Evolutionary conservation across 805 yeast species (phyloP).

Genomic region (Sugiyamaella marilandica): DNA sequence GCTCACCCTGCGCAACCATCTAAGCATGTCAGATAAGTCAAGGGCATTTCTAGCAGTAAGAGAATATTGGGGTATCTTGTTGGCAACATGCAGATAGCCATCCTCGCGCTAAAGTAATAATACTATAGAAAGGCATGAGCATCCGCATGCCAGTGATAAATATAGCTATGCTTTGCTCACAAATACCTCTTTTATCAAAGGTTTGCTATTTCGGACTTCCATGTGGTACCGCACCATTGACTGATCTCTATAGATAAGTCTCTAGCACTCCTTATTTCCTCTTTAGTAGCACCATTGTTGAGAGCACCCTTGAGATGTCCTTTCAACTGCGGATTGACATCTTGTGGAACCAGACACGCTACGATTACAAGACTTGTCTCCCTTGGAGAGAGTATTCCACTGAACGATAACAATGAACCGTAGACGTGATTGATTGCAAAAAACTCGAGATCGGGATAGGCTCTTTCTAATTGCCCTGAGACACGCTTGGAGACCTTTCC

Average conservation of each 20-base stretch:
- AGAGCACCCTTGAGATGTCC: constrained; percentile 87
- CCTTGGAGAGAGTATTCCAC: constrained; percentile 53
- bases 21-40: no score
- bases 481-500: constrained; percentile 70
- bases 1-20: no score
- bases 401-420: constrained; percentile 68
- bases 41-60: no score
- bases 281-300: constrained; percentile 66
- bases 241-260: constrained; percentile 59
- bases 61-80: no score
- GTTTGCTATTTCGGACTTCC: constrained; percentile 54
- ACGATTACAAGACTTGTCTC: constrained; percentile 77
- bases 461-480: constrained; percentile 56
- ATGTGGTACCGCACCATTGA: constrained; percentile 67
- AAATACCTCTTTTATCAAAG: constrained; percentile 34
- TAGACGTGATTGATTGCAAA: constrained; percentile 70
- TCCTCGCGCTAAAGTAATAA: no score
- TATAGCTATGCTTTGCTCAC: no score
- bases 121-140: no score
- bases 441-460: constrained; percentile 84
- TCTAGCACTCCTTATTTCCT: constrained; percentile 58
- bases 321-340: constrained; percentile 86
- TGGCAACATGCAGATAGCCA: no score
- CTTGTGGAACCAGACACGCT: constrained; percentile 82
- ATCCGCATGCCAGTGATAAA: no score